These are phyloP conservation scores for Beauveria rudraprayagi DNA, from an alignment of 2,329 filamentous ascomycete genomes.

Conservation along the genomic window DNA sequence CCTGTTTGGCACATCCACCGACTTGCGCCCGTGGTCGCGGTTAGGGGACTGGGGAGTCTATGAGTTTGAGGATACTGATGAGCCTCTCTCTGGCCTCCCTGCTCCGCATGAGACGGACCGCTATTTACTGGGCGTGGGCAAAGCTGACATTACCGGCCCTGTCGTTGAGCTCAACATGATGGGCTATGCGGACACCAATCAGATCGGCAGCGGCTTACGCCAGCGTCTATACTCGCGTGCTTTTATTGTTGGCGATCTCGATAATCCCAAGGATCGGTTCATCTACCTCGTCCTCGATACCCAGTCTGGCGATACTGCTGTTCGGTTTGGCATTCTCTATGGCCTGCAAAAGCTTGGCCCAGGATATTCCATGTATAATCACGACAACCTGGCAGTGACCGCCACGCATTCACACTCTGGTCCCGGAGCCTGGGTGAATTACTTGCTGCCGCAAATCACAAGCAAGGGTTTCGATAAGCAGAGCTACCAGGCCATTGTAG, in stretches of 20 bases:
- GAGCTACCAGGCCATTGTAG: constrained; percentile 79
- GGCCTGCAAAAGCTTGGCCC: constrained; percentile 59
- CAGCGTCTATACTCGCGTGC: constrained; percentile 80
- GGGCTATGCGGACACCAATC: constrained; percentile 73
- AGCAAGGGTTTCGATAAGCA: constrained; percentile 78
- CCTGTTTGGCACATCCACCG: constrained; percentile 13
- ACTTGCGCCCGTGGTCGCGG: constrained; percentile 9
- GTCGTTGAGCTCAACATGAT: constrained; percentile 86
- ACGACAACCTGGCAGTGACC: constrained; percentile 78
- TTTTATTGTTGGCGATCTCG: constrained; percentile 70
- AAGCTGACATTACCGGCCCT: constrained; percentile 54
- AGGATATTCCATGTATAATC: constrained; percentile 62
- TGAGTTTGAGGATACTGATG: constrained; percentile 7
- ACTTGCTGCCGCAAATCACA: constrained; percentile 81
- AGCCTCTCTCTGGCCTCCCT: neutral
- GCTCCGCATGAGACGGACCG: constrained; percentile 10
- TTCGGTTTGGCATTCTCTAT: constrained; percentile 74
- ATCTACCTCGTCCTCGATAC: constrained; percentile 84
- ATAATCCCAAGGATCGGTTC: constrained; percentile 60
- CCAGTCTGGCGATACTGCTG: constrained; percentile 76
- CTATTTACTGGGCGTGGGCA: constrained; percentile 46
- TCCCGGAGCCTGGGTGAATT: constrained; percentile 87
- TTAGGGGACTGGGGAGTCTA: constrained; percentile 7
- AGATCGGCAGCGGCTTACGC: constrained; percentile 74
- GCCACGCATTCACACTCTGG: constrained; percentile 88